Evolutionary conservation across 495 filamentous ascomycete genomes (phyloP), one percentile per base, ranked within the genome.

Genomic region (Neurospora discreta): DNA sequence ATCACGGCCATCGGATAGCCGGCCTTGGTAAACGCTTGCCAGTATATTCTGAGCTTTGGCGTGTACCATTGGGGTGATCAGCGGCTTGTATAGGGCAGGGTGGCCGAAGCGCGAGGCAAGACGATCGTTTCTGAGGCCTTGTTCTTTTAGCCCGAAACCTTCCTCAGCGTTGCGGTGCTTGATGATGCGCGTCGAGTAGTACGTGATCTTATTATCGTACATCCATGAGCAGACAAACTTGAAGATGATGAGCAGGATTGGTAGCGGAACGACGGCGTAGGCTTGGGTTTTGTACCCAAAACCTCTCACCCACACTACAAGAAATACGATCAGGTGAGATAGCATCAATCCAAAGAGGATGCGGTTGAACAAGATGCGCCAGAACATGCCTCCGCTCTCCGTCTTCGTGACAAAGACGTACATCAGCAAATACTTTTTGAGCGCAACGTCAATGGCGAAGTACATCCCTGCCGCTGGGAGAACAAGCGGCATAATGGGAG

Each of bases 401-500:
- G 90, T 95, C 81, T 98, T 99, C 33, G 95, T 99, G 71, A 97
- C 86, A 71, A 97, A 97, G 73, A 98, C 90, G 81, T 99, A 97
- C 79, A 98, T 83, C 58, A 99, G 82, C 39, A 97, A 82, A 80
- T 99, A 99, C 80, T 98, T 98, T 87, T 97, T 98, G 77, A 98
- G 83, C 80, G 90, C 92, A 20, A 90, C 89, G 78, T 99, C 95
- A 65, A 98, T 81, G 20, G 84, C 83, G 79, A 98, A 98, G 83
- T 98, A 99, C 23, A 98, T 76, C 2, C 94, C 94, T 0, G 92
- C 92, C 42, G 97, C 90, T 0, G 93, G 92, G n/a, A 99, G 86
- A 5, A 94, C 91, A 40, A 98, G 87, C 0, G 95, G 95, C 81
- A 98, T 95, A 52, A 98, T 81, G 13, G 91, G 90, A 3, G 91